Base-by-base conservation (phyloP, 2,329 filamentous ascomycete genomes). In the Trichophyton rubrum region DNA sequence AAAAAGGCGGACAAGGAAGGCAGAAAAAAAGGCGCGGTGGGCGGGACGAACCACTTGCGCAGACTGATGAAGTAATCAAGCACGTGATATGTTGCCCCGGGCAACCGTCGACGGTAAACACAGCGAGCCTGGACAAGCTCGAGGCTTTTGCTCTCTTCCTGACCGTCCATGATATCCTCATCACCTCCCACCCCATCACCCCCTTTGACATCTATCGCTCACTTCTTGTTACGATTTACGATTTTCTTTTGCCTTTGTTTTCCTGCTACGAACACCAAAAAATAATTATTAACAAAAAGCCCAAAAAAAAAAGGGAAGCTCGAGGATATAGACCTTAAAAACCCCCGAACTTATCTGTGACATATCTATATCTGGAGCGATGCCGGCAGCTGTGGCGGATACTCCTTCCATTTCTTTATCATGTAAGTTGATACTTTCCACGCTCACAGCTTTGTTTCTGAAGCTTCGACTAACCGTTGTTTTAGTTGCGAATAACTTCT, bases 401-500 rank as follows among this genome's bases (percentile, higher is more conserved):
- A 76, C 77, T 67, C 85, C 85, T 67, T 80, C 82, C 59, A 85
- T 88, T 68, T 78, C 84, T 67, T 77, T 88, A 70, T 88, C 85
- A 55, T 88, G 85, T 87, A 77, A 69, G 79, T 60, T 60, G 56
- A 17, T 22, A 35, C 11, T 8, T 30, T 57, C 6, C 6, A 17
- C 24, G 11, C 17, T n/a, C n/a, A 7, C 33, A 20, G 30, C 53
- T 20, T 11, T 27, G 35, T 30, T 20, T 2, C 15, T 41, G 40
- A n/a, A 43, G 40, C 45, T 22, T 20, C 22, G 9, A 38, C 56
- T 58, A 15, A 58, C 24, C 3, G 24, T 38, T 27, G 30, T 58
- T 38, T 66, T 91, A 91, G 74, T 99, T 78, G 92, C 93, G 69
- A 99, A 99, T 78, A 99, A 99, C 74, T 99, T 99, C 75, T 99